These are phyloP conservation scores for Porphyridium purpureum DNA, from an alignment of 23 red algal genomes.

Conservation along the genomic window DNA sequence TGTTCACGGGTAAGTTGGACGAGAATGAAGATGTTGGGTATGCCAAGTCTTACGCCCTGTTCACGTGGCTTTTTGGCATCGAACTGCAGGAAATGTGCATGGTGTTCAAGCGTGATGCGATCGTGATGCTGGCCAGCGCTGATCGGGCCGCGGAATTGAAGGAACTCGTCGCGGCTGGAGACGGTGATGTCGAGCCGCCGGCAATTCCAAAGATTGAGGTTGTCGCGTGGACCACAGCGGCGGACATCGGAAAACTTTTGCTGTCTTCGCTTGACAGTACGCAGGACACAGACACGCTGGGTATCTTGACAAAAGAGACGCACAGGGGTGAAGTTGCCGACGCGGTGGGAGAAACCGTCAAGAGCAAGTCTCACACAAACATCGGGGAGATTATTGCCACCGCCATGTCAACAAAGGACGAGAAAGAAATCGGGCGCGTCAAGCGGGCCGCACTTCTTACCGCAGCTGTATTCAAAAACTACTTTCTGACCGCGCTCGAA, in stretches of 20 bases:
- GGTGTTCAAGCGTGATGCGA: constrained; percentile 4
- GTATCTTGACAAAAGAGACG: constrained; percentile 3
- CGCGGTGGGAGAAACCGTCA: neutral
- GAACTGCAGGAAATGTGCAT: constrained; percentile 48
- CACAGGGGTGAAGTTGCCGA: neutral
- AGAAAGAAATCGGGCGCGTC: constrained; percentile 41
- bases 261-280: too few species aligned
- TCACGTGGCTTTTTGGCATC: constrained; percentile 61
- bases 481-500: constrained; percentile 50
- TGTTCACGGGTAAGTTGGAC: too few species aligned
- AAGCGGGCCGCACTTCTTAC: constrained; percentile 44
- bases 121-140: constrained; percentile 10
- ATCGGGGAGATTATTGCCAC: constrained; percentile 30
- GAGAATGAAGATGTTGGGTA: constrained; percentile 64
- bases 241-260: neutral
- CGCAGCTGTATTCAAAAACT: constrained; percentile 40
- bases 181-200: too few species aligned
- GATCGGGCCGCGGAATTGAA: constrained; percentile 6
- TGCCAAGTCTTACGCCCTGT: constrained; percentile 58
- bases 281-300: too few species aligned
- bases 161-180: neutral
- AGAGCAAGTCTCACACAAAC: constrained; percentile 1
- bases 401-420: constrained; percentile 51
- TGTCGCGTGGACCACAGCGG: neutral
- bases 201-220: neutral